Evolutionary conservation across 805 yeast species (phyloP), one percentile per base, ranked within the genome.

Genomic region (Hanseniaspora occidentalis): DNA sequence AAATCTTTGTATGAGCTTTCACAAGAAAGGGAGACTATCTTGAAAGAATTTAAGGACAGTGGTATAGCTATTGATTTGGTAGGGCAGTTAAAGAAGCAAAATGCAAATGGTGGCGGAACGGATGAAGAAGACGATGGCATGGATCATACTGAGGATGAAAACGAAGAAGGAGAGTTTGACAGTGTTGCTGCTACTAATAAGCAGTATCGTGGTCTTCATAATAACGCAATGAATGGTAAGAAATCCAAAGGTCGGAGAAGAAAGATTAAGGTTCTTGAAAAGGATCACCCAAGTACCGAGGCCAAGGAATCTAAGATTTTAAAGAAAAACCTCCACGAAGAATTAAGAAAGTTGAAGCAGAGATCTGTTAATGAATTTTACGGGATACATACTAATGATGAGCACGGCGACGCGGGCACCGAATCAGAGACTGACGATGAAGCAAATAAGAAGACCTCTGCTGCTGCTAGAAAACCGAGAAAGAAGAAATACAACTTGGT

Each of bases 401-500:
- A 34, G 44, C 42, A 14, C 40, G 45, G 38, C 22, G 31, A 18
- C 20, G 29, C 3, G 20, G 25, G 44, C 31, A 37, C 39, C 29
- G 23, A 43, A 35, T n/a, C 43, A 48, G 44, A 53, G 20, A 57
- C 59, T 35, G 65, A 67, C 2, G 48, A 29, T 18, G 16, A 26
- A 6, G 23, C 38, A 7, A 31, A 35, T 24, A 22, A 45, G 19
- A 41, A 41, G 34, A 10, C 43, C 49, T 41, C 41, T 39, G 33
- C 26, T 13, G 22, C n/a, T 4, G 22, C 23, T 22, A 24, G 14
- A 10, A 49, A 47, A n/a, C 29, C 10, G 33, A 47, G 51, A 34
- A 50, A 47, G 17, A 57, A 50, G 41, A 58, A 57, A 39, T 57
- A 51, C 45, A 57, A 51, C 40, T 46, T 50, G 26, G 64, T 66